Evolutionary conservation across 495 filamentous ascomycete species (phyloP).

Genomic region (Gamarada debralockiae): DNA sequence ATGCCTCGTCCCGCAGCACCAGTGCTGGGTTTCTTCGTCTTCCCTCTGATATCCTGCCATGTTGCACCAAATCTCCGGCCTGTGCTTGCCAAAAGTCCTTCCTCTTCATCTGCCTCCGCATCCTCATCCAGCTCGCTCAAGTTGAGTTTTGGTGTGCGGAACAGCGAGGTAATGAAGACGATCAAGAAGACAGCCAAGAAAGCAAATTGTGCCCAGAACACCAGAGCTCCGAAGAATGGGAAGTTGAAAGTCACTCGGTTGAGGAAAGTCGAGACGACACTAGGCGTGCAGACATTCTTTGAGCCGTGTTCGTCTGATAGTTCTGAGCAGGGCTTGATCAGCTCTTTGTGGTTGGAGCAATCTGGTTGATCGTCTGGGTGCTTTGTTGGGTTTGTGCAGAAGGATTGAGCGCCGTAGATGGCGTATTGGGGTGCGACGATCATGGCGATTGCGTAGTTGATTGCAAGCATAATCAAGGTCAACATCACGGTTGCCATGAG

Average conservation of each 20-base stretch:
- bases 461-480: constrained; percentile 78
- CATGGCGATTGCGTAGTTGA: constrained; percentile 91
- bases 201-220: constrained; percentile 93
- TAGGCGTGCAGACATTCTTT: constrained; percentile 80
- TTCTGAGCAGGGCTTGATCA: constrained; percentile 81
- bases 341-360: constrained; percentile 66
- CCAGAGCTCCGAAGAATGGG: constrained; percentile 88
- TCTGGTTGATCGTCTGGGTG: constrained; percentile 63
- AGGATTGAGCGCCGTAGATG: constrained; percentile 91
- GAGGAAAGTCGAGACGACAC: constrained; percentile 83
- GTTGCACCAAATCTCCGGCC: constrained; percentile 76
- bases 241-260: constrained; percentile 94
- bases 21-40: constrained; percentile 22
- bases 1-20: constrained; percentile 12
- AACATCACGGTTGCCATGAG: constrained; percentile 87
- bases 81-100: constrained; percentile 80
- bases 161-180: constrained; percentile 67
- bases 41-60: constrained; percentile 80
- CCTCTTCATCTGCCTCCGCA: constrained; percentile 91
- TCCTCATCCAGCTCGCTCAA: constrained; percentile 78
- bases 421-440: constrained; percentile 91
- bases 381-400: constrained; percentile 64
- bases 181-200: constrained; percentile 83
- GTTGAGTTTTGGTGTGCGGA: constrained; percentile 75
- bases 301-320: constrained; percentile 55